These are phyloP conservation scores for Pestalotiopsis fici DNA, from an alignment of 2,329 filamentous ascomycete species.

Conservation along the genomic window DNA sequence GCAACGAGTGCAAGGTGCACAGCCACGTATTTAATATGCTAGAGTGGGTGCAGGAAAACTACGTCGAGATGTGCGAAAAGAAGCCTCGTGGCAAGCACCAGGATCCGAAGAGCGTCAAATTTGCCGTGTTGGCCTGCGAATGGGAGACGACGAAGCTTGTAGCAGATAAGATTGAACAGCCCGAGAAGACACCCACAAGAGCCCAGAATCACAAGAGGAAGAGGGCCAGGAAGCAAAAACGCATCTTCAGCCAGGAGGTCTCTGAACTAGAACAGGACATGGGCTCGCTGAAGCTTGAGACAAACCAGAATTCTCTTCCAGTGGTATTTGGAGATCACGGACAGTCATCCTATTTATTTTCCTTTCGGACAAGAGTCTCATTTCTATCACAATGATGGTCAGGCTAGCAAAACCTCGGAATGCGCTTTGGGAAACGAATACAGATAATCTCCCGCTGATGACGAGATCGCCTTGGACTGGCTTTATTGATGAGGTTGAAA, in stretches of 20 bases:
- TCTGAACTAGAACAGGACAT: neutral
- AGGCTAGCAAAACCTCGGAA: neutral
- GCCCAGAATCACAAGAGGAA: neutral
- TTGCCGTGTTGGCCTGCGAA: constrained; percentile 42
- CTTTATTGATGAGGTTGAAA: neutral
- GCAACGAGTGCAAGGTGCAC: constrained; percentile 38
- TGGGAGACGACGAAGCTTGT: constrained; percentile 27
- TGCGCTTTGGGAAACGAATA: neutral
- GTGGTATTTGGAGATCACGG: constrained; percentile 1
- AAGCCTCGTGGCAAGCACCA: constrained; percentile 28
- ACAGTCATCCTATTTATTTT: neutral
- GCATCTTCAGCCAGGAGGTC: neutral
- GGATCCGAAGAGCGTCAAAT: constrained; percentile 37
- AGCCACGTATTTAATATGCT: constrained; percentile 35
- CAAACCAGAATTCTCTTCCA: neutral
- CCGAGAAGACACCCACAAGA: neutral
- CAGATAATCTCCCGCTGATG: neutral
- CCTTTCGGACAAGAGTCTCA: neutral
- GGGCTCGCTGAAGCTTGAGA: neutral
- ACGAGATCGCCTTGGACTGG: neutral
- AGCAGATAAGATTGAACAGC: neutral
- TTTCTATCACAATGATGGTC: neutral
- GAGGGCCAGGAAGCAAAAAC: neutral
- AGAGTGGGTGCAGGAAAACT: constrained; percentile 39
- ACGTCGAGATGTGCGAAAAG: constrained; percentile 36